Evolutionary conservation across 1,284 basidiomycete species (phyloP).

Genomic region (Cutaneotrichosporon curvatum): DNA sequence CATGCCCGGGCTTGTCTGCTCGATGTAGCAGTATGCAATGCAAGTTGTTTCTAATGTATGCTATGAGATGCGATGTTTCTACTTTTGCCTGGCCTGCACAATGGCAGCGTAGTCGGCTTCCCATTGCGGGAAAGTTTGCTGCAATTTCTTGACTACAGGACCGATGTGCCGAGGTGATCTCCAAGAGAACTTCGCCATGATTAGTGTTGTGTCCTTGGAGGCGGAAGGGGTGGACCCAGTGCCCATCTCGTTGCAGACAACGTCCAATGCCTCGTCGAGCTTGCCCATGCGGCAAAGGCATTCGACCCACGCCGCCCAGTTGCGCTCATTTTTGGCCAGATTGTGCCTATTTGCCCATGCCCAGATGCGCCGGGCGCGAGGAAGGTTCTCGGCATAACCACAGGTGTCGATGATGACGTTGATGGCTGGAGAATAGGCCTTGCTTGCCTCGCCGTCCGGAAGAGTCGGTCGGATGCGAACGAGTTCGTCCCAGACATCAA

Average conservation of each 20-base stretch:
- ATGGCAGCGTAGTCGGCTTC: too few relatives aligned
- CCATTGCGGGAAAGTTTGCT: too few relatives aligned
- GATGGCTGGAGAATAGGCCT: conserved; percentile 57
- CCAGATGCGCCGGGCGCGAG: conserved; percentile 54
- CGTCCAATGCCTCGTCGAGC: conserved; percentile 61
- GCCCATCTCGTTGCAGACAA: conserved; percentile 60
- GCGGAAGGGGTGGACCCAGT: too few relatives aligned
- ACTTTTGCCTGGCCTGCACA: too few relatives aligned
- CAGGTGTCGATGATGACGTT: conserved; percentile 80
- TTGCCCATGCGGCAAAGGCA: conserved; percentile 67
- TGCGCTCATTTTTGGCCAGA: conserved; percentile 52
- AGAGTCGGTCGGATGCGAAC: conserved; percentile 46
- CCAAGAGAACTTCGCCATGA: too few relatives aligned
- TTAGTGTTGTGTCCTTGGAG: too few relatives aligned
- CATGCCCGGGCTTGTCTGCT: too few relatives aligned
- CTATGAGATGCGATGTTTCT: too few relatives aligned
- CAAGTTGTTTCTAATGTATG: too few relatives aligned
- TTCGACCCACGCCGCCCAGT: conserved; percentile 76
- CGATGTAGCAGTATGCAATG: too few relatives aligned
- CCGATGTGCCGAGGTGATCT: too few relatives aligned
- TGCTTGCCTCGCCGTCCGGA: conserved; percentile 41
- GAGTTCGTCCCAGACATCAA: conserved; percentile 73
- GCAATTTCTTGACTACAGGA: too few relatives aligned
- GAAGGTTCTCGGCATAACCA: conserved; percentile 55
- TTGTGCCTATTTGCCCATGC: conserved; percentile 51